phyloP scores from a whole-genome alignment of 306 rosid genomes.

The Ammopiptanthus mongolicus region DNA sequence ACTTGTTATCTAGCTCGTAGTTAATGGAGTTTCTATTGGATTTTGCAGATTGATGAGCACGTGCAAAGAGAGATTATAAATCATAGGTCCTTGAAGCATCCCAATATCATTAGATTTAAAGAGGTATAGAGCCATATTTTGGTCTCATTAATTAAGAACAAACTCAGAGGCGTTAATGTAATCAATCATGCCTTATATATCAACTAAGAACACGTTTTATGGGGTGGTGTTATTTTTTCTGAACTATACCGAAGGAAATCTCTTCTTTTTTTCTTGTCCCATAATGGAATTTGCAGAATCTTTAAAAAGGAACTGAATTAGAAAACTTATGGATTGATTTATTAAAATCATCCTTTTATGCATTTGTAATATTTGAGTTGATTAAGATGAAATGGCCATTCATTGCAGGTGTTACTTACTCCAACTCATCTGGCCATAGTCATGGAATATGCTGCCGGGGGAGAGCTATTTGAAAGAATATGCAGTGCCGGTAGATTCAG shows the following conservation, averaged over 20 bases:
- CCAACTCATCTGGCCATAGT: slow-evolving; percentile 87
- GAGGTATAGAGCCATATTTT: slow-evolving; percentile 53
- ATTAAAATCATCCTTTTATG: neutral
- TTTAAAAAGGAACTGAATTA: neutral
- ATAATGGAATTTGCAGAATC: neutral
- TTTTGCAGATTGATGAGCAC: slow-evolving; percentile 83
- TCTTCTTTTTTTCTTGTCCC: neutral
- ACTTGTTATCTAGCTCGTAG: neutral
- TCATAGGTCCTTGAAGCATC: slow-evolving; percentile 93
- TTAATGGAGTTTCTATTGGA: neutral
- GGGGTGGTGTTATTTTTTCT: neutral
- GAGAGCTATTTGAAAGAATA: slow-evolving; percentile 93
- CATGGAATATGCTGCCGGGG: slow-evolving; percentile 98
- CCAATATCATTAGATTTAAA: slow-evolving; percentile 87
- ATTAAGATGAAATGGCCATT: neutral
- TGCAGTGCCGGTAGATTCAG: slow-evolving; percentile 95
- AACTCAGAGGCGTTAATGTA: too few relatives aligned
- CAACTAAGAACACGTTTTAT: neutral
- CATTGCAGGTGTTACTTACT: slow-evolving; percentile 67
- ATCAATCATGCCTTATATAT: too few relatives aligned
- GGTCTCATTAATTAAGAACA: too few relatives aligned
- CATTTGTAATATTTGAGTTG: neutral
- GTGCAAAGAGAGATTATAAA: slow-evolving; percentile 96
- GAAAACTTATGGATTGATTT: slow-evolving; percentile 10
- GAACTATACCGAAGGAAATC: neutral